Base-by-base conservation (phyloP, 768 basidiomycete species). In the Mycena crocata region DNA sequence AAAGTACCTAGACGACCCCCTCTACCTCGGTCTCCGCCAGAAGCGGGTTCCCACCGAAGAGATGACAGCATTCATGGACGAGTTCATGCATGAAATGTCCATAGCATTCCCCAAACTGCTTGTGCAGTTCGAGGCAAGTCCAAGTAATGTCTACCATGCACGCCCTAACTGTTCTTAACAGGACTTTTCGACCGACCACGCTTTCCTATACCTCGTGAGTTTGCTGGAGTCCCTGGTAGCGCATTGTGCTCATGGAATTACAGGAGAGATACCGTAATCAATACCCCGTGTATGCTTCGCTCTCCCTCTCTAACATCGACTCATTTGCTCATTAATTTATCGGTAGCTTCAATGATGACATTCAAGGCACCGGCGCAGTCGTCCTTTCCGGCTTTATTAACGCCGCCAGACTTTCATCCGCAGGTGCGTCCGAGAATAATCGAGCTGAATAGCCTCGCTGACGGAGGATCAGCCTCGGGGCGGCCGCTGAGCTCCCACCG, bases 111-210 rank as follows among this genome's bases (percentile, higher is more conserved):
- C 95, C 0, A 90, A 92, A 71, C 84, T 94, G 54, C 84, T 96
- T 74, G 84, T 96, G 66, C 95, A 96, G 78, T 95, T 94, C 70
- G 93, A 94, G 82, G 90, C 88, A 49, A 55, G 78, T 73, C 9
- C 30, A 55, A 12, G 35, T 35, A n/a, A 44, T 44, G n/a, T 57
- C 32, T 35, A 42, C 8, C 31, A 2, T 50, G 23, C 39, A 3
- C 51, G n/a, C 26, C 44, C 54, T 50, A 55, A 59, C 24, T 57
- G 17, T 39, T 15, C 44, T 40, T 34, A 52, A 13, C 60, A 94
- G 89, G 95, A 98, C 81, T 98, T 96, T 81, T 90, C 93, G 34
- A 95, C 94, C 3, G 92, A 97, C 67, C 90, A 95, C 67, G 96
- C 96, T 0, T 98, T 98, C 83, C 81, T 86, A 57, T 96, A 93